Evolutionary conservation across 371 early-diverging fungal genomes (phyloP), one percentile per base, ranked within the genome.

Genomic region (Mortierella sp.): DNA sequence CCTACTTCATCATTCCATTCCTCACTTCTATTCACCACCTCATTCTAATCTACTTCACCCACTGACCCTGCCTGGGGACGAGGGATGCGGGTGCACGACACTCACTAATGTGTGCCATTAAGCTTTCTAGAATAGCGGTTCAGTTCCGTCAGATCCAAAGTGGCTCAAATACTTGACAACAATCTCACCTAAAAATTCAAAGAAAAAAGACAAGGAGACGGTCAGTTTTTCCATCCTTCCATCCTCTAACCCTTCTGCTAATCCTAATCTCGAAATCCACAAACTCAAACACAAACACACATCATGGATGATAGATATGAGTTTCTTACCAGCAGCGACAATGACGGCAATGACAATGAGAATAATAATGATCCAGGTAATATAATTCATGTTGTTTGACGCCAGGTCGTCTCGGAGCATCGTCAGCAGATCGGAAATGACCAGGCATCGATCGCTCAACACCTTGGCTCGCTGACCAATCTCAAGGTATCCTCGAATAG

Each of bases 391-490:
- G 71, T 92, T 92, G 77, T 91, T 92, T 41, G 91, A 91, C 7
- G 90, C 91, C 73, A 93, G 83, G 75, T 97, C 96, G 38, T 96
- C 95, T 74, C 94, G 92, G 21, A 97, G 89, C 96, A 97, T 96
- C 49, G 95, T 95, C 71, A 97, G 82, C 76, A 97, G 76, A 79
- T 97, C 97, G 49, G 95, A 93, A 75, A 97, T 95, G 3, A 97
- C 96, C 21, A 90, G 88, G 70, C 95, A 91, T 46, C 97, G 91
- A 74, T 97, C 96, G 76, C 97, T 97, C 82, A 97, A 78, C 38
- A 97, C 90, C 77, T 96, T 94, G n/a, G 93, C 94, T 18, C 97
- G 92, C 81, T 96, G 97, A 38, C 94, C 91, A 75, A 97, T 95
- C 82, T 97, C 97, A 14, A 97, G 88, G 78, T 93, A 93, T 79